Evolutionary conservation across 2,329 filamentous ascomycete species (phyloP).

Genomic region (Hypoxylon sp.): DNA sequence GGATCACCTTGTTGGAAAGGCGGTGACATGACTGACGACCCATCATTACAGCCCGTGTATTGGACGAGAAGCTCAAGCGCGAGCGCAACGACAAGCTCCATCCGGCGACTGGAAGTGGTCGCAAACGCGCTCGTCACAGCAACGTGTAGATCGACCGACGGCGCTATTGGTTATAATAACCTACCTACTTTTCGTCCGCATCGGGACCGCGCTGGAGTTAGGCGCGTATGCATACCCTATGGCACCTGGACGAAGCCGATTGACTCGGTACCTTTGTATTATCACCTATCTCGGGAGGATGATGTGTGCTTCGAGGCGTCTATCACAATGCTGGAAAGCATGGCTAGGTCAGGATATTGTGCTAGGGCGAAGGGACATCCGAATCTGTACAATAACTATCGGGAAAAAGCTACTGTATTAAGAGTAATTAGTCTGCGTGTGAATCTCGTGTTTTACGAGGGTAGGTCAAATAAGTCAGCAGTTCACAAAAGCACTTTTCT

Average conservation of each 20-base stretch:
- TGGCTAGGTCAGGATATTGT: slow-evolving; percentile 2
- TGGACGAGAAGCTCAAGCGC: slow-evolving; percentile 73
- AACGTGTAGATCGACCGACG: slow-evolving; percentile 44
- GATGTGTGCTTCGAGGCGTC: background rate
- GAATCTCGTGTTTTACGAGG: too few species aligned
- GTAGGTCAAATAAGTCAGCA: too few species aligned
- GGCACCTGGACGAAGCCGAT: background rate
- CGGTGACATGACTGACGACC: too few species aligned
- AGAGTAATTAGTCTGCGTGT: slow-evolving; percentile 3
- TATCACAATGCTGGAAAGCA: slow-evolving; percentile 1
- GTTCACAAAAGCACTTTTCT: background rate
- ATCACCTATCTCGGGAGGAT: background rate
- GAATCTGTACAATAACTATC: slow-evolving; percentile 17
- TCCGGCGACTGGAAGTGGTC: slow-evolving; percentile 57
- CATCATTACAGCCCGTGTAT: slow-evolving; percentile 65
- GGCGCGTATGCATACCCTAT: background rate
- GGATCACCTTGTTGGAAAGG: too few species aligned
- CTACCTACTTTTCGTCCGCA: slow-evolving; percentile 1
- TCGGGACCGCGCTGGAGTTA: background rate
- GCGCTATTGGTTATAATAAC: background rate
- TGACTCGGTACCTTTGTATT: slow-evolving; percentile 10
- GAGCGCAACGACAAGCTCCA: slow-evolving; percentile 69
- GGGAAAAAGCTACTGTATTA: too few species aligned
- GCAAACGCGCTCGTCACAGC: slow-evolving; percentile 67
- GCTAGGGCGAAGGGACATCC: background rate